Percentiles rank a stretch among this genome's conserved stretches.
Evolutionary conservation across 2,329 filamentous ascomycete species (phyloP).

Genomic region (Shiraia bambusicola): DNA sequence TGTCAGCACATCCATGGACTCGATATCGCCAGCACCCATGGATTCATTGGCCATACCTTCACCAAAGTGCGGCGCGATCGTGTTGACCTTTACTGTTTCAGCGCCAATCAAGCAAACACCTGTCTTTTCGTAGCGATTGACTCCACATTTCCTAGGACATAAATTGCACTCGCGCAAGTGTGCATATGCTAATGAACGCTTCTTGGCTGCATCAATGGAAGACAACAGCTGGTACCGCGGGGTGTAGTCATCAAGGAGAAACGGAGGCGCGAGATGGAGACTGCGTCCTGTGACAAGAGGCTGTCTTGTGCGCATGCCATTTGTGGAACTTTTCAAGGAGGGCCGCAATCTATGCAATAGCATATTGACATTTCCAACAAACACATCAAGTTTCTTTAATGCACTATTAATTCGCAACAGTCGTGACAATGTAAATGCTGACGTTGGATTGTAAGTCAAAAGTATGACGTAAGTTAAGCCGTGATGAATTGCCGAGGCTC

Average conservation of each 20-base stretch:
- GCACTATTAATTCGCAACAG: too few relatives aligned
- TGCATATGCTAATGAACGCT: conserved; percentile 71
- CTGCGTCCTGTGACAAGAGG: conserved; percentile 21
- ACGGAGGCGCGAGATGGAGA: conserved; percentile 61
- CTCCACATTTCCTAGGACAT: conserved; percentile 73
- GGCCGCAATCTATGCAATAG: too few relatives aligned
- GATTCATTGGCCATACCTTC: conserved; percentile 50
- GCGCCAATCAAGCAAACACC: conserved; percentile 76
- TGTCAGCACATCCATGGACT: too few relatives aligned
- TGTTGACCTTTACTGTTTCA: conserved; percentile 74
- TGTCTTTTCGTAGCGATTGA: conserved; percentile 78
- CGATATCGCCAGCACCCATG: not conserved
- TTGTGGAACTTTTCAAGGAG: too few relatives aligned
- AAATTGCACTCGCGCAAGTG: conserved; percentile 79
- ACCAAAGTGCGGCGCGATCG: conserved; percentile 82
- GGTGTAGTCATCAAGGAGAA: conserved; percentile 71
- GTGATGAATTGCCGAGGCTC: too few relatives aligned
- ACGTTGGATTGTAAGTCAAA: too few relatives aligned
- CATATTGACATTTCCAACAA: too few relatives aligned
- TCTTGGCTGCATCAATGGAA: conserved; percentile 68
- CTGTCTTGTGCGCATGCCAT: too few relatives aligned
- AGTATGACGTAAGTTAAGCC: too few relatives aligned
- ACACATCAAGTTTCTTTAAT: too few relatives aligned
- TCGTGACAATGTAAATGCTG: too few relatives aligned
- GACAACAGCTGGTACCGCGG: conserved; percentile 71